Conservation (phyloP, 768 basidiomycete genomes). For the Tulasnella sp. region DNA sequence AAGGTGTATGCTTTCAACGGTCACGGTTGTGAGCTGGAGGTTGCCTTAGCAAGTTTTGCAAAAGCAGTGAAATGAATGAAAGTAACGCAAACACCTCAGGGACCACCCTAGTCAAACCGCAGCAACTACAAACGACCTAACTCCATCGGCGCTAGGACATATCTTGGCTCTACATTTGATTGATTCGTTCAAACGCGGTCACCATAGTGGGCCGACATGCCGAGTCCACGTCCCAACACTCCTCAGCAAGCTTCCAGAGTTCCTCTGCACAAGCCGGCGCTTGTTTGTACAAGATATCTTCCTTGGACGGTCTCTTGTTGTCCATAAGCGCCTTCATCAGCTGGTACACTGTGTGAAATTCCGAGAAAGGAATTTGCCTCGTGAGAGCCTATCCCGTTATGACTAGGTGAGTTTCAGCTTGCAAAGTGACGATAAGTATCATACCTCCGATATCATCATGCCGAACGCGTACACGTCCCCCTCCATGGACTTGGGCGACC, state of each 20-base stretch:
- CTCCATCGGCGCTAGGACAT: too few relatives aligned
- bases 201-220: background rate
- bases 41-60: too few relatives aligned
- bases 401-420: background rate
- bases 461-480: background rate
- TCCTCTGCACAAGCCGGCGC: background rate
- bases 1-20: too few relatives aligned
- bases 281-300: background rate
- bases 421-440: background rate
- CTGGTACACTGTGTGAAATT: background rate
- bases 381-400: background rate
- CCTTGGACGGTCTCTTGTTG: background rate
- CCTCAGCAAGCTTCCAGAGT: background rate
- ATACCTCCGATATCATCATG: constrained; percentile 3
- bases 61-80: too few relatives aligned
- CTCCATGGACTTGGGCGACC: background rate
- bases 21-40: too few relatives aligned
- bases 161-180: too few relatives aligned
- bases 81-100: too few relatives aligned
- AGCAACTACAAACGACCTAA: too few relatives aligned
- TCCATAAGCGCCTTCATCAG: background rate
- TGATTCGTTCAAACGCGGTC: too few relatives aligned
- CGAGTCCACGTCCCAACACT: background rate
- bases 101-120: too few relatives aligned
- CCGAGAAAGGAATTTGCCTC: background rate